A percentile compares a stretch with the other conserved stretches of the same genome.
phyloP scores from a whole-genome alignment of 306 rosid genomes.

The Trifolium repens region DNA sequence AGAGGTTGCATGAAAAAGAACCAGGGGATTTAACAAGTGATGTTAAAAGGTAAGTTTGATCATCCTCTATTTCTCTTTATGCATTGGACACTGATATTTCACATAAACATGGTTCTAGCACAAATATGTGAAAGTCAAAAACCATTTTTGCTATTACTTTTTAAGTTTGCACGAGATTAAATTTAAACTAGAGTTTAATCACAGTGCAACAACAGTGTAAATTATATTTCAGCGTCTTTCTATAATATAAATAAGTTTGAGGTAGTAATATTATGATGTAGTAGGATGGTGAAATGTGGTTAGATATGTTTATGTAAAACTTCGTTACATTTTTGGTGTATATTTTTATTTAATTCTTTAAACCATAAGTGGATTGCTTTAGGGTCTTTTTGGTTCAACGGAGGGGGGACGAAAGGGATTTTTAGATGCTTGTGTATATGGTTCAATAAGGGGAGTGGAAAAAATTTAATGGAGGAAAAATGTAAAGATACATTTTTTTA shows the following conservation, averaged over 20 bases:
- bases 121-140: constrained; percentile 4
- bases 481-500: not conserved
- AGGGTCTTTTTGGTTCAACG: not conserved
- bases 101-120: constrained; percentile 15
- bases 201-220: not conserved
- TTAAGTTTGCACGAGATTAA: not conserved
- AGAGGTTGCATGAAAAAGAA: constrained; percentile 61
- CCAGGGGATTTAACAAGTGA: constrained; percentile 49
- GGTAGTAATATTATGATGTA: not conserved
- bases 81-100: constrained; percentile 14
- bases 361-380: constrained; percentile 21
- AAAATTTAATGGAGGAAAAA: not conserved
- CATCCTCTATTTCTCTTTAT: constrained; percentile 25
- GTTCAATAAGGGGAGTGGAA: not conserved
- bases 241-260: not conserved
- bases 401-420: not conserved
- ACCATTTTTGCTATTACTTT: constrained; percentile 21
- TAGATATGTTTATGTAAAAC: not conserved
- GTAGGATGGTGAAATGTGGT: not conserved
- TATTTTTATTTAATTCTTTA: not conserved
- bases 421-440: not conserved
- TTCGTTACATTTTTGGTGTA: not conserved
- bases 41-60: constrained; percentile 60
- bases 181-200: constrained; percentile 22
- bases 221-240: not conserved